Conservation (phyloP, 257 asterid species). For the Mentha longifolia region DNA sequence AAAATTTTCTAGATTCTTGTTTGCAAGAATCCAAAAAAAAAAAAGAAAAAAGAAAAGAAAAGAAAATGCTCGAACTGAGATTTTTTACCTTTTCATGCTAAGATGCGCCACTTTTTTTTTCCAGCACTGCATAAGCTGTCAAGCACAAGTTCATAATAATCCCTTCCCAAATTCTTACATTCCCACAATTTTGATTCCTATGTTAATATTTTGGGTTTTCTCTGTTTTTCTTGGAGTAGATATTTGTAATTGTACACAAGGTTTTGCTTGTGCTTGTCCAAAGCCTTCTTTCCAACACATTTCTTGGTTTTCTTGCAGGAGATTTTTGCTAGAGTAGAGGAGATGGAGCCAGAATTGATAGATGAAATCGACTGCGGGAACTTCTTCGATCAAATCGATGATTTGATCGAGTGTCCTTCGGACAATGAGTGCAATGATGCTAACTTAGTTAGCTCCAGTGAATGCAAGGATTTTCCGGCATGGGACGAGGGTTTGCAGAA, state of each 20-base stretch:
- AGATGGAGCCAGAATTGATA: slow-evolving; percentile 62
- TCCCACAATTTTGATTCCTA: not conserved
- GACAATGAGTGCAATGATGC: slow-evolving; percentile 61
- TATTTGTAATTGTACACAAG: not conserved
- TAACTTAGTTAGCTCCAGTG: slow-evolving; percentile 50
- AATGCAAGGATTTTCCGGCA: slow-evolving; percentile 60
- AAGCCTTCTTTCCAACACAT: not conserved
- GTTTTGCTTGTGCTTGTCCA: not conserved
- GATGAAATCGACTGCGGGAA: slow-evolving; percentile 82
- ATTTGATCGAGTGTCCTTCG: slow-evolving; percentile 82
- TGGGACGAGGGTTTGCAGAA: slow-evolving; percentile 72
- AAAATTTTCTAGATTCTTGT: not conserved
- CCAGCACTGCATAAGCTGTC: slow-evolving; percentile 44
- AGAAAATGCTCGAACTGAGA: slow-evolving; percentile 27
- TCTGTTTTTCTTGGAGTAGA: slow-evolving; percentile 12
- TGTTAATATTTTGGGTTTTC: not conserved
- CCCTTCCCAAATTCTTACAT: slow-evolving; percentile 2
- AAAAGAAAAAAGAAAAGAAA: too few species aligned
- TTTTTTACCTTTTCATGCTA: slow-evolving; percentile 36
- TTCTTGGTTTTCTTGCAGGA: slow-evolving; percentile 27
- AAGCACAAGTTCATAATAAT: slow-evolving; percentile 21
- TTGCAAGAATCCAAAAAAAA: slow-evolving; percentile 42
- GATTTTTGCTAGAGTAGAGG: slow-evolving; percentile 34
- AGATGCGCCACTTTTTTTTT: slow-evolving; percentile 34
- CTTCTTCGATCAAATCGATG: slow-evolving; percentile 94